phyloP scores from a whole-genome alignment of 202 grass and related monocot species.

The Carex arenaria region DNA sequence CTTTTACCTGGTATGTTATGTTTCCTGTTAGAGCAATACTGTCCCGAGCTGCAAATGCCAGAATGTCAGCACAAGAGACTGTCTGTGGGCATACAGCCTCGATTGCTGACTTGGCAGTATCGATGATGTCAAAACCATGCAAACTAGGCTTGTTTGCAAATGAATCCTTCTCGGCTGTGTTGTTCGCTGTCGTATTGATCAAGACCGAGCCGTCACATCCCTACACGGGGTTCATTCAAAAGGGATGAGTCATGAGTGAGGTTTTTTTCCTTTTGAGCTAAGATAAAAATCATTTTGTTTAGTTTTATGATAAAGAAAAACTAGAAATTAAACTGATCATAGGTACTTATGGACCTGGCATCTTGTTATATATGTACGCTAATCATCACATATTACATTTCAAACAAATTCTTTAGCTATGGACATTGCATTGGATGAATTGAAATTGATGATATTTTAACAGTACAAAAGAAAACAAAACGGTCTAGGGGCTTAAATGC shows the following conservation, averaged over 20 bases:
- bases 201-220: conserved; percentile 79
- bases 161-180: conserved; percentile 24
- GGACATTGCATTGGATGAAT: too few species aligned
- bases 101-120: conserved; percentile 55
- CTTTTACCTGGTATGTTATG: conserved; percentile 32
- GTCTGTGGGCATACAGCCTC: conserved; percentile 59
- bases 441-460: too few species aligned
- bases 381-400: background rate
- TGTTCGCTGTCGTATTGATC: conserved; percentile 40
- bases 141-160: conserved; percentile 52
- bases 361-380: background rate
- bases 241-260: background rate
- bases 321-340: background rate
- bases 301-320: background rate
- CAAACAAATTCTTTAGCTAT: background rate
- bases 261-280: background rate
- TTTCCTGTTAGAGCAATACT: conserved; percentile 47
- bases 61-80: conserved; percentile 73
- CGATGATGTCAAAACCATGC: conserved; percentile 53
- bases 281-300: background rate
- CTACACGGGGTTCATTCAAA: conserved; percentile 13
- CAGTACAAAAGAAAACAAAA: too few species aligned
- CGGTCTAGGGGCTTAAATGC: too few species aligned
- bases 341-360: background rate
- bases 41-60: conserved; percentile 65